A percentile compares a stretch with the other conserved stretches of the same genome.
Conservation (phyloP, 2,329 filamentous ascomycete species). For the Penicillium sclerotigenum region DNA sequence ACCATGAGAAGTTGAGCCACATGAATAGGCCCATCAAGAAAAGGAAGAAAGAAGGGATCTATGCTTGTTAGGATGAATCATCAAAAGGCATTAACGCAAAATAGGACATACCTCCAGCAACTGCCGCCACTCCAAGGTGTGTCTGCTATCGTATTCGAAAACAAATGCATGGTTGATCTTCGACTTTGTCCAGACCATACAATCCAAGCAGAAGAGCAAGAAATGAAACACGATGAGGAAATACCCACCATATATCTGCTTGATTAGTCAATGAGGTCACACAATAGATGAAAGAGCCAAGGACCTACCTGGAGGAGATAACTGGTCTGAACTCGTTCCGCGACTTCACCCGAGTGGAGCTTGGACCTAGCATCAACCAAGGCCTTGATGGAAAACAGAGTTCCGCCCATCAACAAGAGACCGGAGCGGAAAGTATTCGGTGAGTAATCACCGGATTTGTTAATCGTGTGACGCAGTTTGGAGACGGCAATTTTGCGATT, state of each 20-base stretch:
- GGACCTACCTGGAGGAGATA: slow-evolving; percentile 64
- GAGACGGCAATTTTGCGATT: slow-evolving; percentile 88
- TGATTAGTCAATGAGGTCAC: slow-evolving; percentile 22
- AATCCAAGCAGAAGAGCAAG: slow-evolving; percentile 79
- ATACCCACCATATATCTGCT: slow-evolving; percentile 84
- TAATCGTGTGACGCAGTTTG: slow-evolving; percentile 72
- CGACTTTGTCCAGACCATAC: slow-evolving; percentile 73
- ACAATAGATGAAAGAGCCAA: not conserved
- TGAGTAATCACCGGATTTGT: slow-evolving; percentile 58
- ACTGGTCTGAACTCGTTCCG: slow-evolving; percentile 54
- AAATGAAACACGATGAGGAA: slow-evolving; percentile 80
- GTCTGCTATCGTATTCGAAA: slow-evolving; percentile 88
- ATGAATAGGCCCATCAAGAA: slow-evolving; percentile 72
- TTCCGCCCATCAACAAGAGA: slow-evolving; percentile 65
- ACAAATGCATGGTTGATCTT: slow-evolving; percentile 97
- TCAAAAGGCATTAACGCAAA: not conserved
- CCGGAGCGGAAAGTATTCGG: slow-evolving; percentile 60
- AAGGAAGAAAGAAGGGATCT: slow-evolving; percentile 79
- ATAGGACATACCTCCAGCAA: slow-evolving; percentile 61
- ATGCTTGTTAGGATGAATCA: slow-evolving; percentile 15
- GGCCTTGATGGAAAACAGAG: slow-evolving; percentile 65
- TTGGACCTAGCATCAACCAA: slow-evolving; percentile 57
- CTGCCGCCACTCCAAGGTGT: slow-evolving; percentile 85
- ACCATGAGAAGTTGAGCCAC: slow-evolving; percentile 83
- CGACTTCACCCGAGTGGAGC: slow-evolving; percentile 51